phyloP scores from a whole-genome alignment of 2,329 filamentous ascomycete genomes.

The Ophiostoma ulmi region DNA sequence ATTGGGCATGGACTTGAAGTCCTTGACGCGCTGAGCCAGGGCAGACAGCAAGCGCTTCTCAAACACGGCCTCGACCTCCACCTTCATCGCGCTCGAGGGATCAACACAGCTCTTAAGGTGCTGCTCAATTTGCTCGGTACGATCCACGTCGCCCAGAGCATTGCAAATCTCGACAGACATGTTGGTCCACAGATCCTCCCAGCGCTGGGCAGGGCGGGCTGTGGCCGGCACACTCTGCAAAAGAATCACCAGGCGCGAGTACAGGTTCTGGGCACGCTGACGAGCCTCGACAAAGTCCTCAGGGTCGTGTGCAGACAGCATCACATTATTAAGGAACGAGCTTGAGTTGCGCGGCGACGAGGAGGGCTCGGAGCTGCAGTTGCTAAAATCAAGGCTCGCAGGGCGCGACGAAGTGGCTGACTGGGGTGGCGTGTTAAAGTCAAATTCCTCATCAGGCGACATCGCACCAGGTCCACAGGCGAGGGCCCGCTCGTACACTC shows the following conservation, averaged over 20 bases:
- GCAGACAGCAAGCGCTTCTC: conserved; percentile 46
- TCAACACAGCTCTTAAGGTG: conserved; percentile 21
- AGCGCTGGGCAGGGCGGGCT: conserved; percentile 42
- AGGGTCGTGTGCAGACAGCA: conserved; percentile 24
- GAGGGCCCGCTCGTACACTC: conserved; percentile 36
- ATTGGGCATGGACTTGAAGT: conserved; percentile 49
- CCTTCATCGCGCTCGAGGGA: conserved; percentile 24
- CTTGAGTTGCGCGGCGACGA: conserved; percentile 43
- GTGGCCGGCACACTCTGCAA: conserved; percentile 47
- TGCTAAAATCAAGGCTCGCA: conserved; percentile 49
- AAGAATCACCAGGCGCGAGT: conserved; percentile 50
- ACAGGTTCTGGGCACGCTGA: conserved; percentile 45
- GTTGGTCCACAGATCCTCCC: conserved; percentile 49
- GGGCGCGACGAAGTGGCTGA: conserved; percentile 36
- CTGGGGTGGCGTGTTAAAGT: conserved; percentile 27
- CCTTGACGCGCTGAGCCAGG: conserved; percentile 46
- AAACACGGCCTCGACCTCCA: conserved; percentile 47
- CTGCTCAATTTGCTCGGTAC: conserved; percentile 23
- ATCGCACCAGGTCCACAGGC: neutral
- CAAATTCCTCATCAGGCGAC: conserved; percentile 20
- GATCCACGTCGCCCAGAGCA: conserved; percentile 30
- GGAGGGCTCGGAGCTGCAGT: conserved; percentile 41
- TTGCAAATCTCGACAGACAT: conserved; percentile 56
- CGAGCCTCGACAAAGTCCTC: conserved; percentile 40
- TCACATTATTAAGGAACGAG: neutral